Evolutionary conservation across 2,329 filamentous ascomycete species (phyloP), one percentile per base, ranked within the genome.

Genomic region (Diaporthe longicolla): DNA sequence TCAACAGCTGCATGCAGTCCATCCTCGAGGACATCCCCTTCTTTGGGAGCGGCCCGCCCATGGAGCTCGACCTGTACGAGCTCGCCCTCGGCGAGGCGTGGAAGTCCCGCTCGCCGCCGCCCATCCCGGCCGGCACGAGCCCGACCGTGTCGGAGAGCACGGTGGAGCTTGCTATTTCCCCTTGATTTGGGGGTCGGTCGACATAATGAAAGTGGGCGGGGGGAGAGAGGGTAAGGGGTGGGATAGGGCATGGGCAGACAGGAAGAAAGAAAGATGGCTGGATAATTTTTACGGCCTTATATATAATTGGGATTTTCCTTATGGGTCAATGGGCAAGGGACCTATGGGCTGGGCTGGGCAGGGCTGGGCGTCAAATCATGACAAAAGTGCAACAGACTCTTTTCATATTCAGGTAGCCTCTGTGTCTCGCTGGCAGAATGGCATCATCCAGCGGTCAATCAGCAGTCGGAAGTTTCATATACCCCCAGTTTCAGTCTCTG

Each of bases 21-120:
- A 70, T 76, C 29, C 55, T 76, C 32, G 69, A 74, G n/a, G 74
- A 76, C 29, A 74, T 76, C 15, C 74, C 74, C 13, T 74, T 76
- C 35, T 76, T 76, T n/a, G 26, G 63, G 9, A 24, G 69, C 50
- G 70, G 57, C 4, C 29, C 74, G 6, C 61, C 72, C 1, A 52
- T 26, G 68, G 74, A 76, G 35, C 52, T 76, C 24, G 59, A 58
- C 2, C 35, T 74, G 48, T 76, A 76, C 21, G 72, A 72, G 43
- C 35, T 76, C 10, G 63, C 71, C 13, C 37, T 73, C 10, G 71
- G 71, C 15, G 29, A 58, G 65, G 71, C 50, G 24, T 73, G 71
- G 71, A 72, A 71, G 45, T 71, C 69, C 0, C 63, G 63, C 57
- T 57, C 17, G 21, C 69, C 69, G 17, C 50, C 24, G 29, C 69